Evolutionary conservation across 1,284 basidiomycete species (phyloP), one percentile per base, ranked within the genome.

Genomic region (Salmacisia buchloeana): DNA sequence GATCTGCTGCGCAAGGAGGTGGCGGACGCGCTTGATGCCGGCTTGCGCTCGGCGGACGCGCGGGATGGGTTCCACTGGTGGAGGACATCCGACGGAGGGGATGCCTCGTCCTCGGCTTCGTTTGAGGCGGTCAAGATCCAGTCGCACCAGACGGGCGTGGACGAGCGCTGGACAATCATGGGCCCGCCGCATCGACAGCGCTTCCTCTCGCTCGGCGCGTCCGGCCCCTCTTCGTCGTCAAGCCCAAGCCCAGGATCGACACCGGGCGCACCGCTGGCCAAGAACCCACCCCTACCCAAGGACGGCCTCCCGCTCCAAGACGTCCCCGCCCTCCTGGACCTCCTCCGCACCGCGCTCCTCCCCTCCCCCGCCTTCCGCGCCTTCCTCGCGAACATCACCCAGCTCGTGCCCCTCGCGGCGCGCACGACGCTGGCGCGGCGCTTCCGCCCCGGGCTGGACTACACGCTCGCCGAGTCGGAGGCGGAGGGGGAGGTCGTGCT

Each of bases 131-230:
- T 70, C 56, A 63, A 61, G 0, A 73, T 77, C 25, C 74, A 68
- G 60, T 39, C 69, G 10, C 77, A 78, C 43, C 23, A 45, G 34
- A 43, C 63, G 5, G 71, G 66, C 46, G 70, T 75, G 0, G 70
- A 65, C 9, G 35, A 60, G 45, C 59, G 61, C 34, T 97, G 93
- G 92, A 77, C 77, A 35, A 76, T 92, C 69, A 85, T 86, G 70
- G 93, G 94, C 2, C 94, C 94, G 5, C 90, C 94, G 31, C 92
- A 94, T 81, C 92, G 94, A 81, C 91, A 91, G 84, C 89, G 94
- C 36, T 97, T 93, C 82, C 88, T 90, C 73, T 84, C 85, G 2
- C 86, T 77, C 10, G 59, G 63, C 1, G 45, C 65, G 10, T 61
- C 70, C 12, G 63, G 56, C 25, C 63, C 69, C 2, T 70, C 72